A percentile compares a stretch with the other conserved stretches of the same genome.
These are phyloP conservation scores for Chenopodium formosanum DNA, from an alignment of 148 eudicot species.

Conservation along the genomic window DNA sequence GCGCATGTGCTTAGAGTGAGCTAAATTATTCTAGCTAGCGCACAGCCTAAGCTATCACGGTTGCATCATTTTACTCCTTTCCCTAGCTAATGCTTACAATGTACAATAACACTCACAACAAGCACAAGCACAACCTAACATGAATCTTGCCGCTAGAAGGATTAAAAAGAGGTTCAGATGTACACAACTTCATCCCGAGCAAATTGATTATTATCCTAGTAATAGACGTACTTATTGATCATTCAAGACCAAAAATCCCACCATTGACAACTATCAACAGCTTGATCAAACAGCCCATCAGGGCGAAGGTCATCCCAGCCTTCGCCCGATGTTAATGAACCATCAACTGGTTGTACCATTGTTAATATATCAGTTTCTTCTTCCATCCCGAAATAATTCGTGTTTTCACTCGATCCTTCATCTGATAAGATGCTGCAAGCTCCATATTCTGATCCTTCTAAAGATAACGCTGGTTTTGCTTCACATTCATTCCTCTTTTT, in stretches of 20 bases:
- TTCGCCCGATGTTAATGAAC: slow-evolving; percentile 36
- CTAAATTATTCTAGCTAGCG: background rate
- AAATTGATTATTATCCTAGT: background rate
- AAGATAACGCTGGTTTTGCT: slow-evolving; percentile 28
- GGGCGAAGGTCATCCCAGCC: slow-evolving; percentile 42
- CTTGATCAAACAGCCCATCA: slow-evolving; percentile 32
- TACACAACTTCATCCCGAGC: slow-evolving; percentile 9
- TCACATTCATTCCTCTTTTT: slow-evolving; percentile 9
- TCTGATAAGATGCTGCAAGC: slow-evolving; percentile 41
- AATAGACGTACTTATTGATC: background rate
- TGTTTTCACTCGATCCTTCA: slow-evolving; percentile 41
- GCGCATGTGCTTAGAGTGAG: background rate
- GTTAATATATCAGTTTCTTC: slow-evolving; percentile 35
- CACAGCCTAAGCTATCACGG: background rate
- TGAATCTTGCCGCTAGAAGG: slow-evolving; percentile 1
- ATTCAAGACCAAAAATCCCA: slow-evolving; percentile 63
- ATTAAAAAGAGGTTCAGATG: background rate
- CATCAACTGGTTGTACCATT: slow-evolving; percentile 32
- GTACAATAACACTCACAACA: background rate
- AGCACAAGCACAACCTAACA: background rate
- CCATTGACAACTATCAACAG: slow-evolving; percentile 46
- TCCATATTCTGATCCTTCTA: slow-evolving; percentile 34
- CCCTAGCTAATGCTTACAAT: slow-evolving; percentile 8
- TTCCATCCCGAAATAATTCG: slow-evolving; percentile 36
- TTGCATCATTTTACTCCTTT: background rate